Base-by-base conservation (phyloP, 1,284 basidiomycete genomes). In the Pascua guehoae region DNA sequence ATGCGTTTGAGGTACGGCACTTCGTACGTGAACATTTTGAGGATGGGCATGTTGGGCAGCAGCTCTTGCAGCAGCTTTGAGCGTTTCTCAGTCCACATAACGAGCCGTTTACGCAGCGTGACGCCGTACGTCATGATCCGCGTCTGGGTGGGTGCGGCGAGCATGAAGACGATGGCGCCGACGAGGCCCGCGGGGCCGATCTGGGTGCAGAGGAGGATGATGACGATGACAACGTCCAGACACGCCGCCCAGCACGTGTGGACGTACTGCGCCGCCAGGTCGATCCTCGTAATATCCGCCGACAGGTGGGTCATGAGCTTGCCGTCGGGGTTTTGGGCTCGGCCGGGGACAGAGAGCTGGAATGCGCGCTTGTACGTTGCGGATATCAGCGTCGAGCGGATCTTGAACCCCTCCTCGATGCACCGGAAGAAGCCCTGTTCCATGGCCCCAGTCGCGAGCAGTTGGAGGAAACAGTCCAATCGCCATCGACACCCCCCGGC, bases 281-380 rank as follows among this genome's bases (percentile, higher is more conserved):
- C 54, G 56, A 52, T 48, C 8, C 42, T 42, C 0, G 55, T 57
- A 47, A 57, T 41, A 73, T 87, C 85, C 5, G 84, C 84, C 9
- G 82, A 84, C 49, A 88, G 83, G 69, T 89, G 86, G 64, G 86
- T 88, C 45, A 88, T 81, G 44, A 90, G 80, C 49, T 83, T 82
- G 10, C 86, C 83, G 64, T 87, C 90, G 1, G 87, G 83, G 43
- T 91, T 81, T 0, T 84, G 85, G 1, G 85, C 84, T 10, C 91
- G 83, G 12, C 88, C 85, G 42, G 88, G 85, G 12, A 86, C 83
- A 8, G 87, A 87, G 47, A 94, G 81, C 42, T 80, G 82, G 44
- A 92, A 81, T 0, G 88, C 86, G 41, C 86, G 84, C 18, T 83
- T 81, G 74, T 92, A 95, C 51, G 94, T 87, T 11, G 88, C 86